Evolutionary conservation across 495 filamentous ascomycete genomes (phyloP).

Genomic region (Recurvomyces mirabilis): DNA sequence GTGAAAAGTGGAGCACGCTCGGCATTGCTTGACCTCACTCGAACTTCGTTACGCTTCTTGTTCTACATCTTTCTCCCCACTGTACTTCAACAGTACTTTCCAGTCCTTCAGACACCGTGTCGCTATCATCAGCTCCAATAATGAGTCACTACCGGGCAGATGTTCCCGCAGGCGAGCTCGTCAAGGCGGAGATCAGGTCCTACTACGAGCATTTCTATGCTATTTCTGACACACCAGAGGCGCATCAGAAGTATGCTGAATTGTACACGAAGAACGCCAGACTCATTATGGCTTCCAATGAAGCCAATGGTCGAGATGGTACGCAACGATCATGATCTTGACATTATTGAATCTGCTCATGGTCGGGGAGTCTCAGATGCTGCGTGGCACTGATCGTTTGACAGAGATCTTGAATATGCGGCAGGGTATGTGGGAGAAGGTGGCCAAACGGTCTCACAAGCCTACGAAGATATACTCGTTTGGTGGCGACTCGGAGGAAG

Average conservation of each 20-base stretch:
- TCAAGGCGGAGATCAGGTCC: slow-evolving; percentile 23
- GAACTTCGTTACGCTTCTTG: too few species aligned
- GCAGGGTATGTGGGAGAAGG: slow-evolving; percentile 46
- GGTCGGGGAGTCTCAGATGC: not conserved
- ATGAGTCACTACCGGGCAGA: slow-evolving; percentile 19
- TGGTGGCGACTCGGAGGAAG: slow-evolving; percentile 35
- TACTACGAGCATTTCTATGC: slow-evolving; percentile 51
- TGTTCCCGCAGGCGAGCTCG: slow-evolving; percentile 10
- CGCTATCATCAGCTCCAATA: not conserved
- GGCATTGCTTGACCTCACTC: too few species aligned
- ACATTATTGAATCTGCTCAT: not conserved
- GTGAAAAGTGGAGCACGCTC: too few species aligned
- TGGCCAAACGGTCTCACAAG: slow-evolving; percentile 41
- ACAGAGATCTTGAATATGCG: slow-evolving; percentile 45
- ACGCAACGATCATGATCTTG: slow-evolving; percentile 6
- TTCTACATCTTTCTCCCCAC: too few species aligned
- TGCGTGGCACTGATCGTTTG: not conserved
- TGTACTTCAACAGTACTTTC: too few species aligned
- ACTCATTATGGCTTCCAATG: slow-evolving; percentile 46
- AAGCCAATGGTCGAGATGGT: slow-evolving; percentile 41
- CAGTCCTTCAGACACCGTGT: not conserved
- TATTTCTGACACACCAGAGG: slow-evolving; percentile 44
- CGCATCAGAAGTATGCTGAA: slow-evolving; percentile 45
- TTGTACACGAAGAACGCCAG: slow-evolving; percentile 46
- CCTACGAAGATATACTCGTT: slow-evolving; percentile 43